Evolutionary conservation across 83 land plant genomes (phyloP).

Genomic region (Larix sibirica): DNA sequence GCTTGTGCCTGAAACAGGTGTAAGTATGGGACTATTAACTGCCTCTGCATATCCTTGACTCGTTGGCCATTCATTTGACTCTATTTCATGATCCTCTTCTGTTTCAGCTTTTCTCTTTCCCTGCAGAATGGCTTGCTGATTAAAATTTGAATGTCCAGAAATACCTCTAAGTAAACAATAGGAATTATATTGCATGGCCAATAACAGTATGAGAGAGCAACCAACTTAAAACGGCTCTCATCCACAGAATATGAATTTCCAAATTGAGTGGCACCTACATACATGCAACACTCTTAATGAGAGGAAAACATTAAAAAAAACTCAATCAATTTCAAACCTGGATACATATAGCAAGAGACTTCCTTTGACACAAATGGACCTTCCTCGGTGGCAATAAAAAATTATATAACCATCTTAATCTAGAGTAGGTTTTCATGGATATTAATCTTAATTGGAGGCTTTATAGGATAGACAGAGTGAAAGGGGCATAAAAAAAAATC

Average conservation of each 20-base stretch:
- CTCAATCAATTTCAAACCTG: not conserved
- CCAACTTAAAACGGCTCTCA: not conserved
- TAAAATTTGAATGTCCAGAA: not conserved
- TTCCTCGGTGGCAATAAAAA: not conserved
- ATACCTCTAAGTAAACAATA: not conserved
- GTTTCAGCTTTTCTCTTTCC: conserved; percentile 38
- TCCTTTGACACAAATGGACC: too few species aligned
- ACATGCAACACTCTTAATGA: not conserved
- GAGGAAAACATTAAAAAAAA: not conserved
- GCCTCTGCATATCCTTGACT: conserved; percentile 39
- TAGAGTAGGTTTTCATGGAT: not conserved
- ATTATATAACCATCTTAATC: not conserved
- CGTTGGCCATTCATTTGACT: conserved; percentile 46
- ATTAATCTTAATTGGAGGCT: not conserved
- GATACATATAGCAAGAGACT: not conserved
- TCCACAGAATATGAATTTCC: not conserved
- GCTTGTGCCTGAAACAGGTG: conserved; percentile 57
- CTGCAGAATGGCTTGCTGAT: conserved; percentile 23
- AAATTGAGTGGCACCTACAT: not conserved
- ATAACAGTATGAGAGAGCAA: not conserved
- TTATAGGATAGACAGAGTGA: too few species aligned
- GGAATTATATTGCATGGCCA: not conserved
- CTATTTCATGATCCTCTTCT: conserved; percentile 46
- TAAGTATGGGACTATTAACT: conserved; percentile 47
- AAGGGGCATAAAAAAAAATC: not conserved